Evolutionary conservation across 108 stramenopile genomes (phyloP), one percentile per base, ranked within the genome.

Genomic region (Skeletonema menzelii): DNA sequence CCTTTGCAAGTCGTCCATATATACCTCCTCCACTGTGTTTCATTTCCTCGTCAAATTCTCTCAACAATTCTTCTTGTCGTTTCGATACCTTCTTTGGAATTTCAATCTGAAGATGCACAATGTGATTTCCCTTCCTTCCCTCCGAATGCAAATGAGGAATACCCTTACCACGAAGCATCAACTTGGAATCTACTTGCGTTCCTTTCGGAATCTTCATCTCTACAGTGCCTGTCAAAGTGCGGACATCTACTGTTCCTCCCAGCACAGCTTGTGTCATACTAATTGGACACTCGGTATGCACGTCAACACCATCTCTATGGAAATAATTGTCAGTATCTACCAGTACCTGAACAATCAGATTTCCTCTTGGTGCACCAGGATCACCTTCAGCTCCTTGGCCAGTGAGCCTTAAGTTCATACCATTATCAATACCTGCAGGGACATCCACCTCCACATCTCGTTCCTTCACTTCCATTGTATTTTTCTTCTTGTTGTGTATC

Each of bases 171-270:
- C 97, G 86, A 24, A 99, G 76, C 84, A 97, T 82, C 31, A 98
- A 85, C 66, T 92, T 93, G 26, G 97, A 82, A 62, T 90, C 96
- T 12, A 93, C 90, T 86, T 96, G 96, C 12, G 89, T 85, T 38
- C 97, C 98, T 73, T 90, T 84, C 5, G 98, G 96, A 47, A 99
- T 76, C 60, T 95, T 98, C 59, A 99, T 83, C 65, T 97, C 96
- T 0, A 98, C 97, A 74, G 91, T 92, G 15, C 99, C 98, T 17
- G 88, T 87, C 56, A 99, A 82, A 11, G 98, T 99, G 20, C 85
- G 87, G 19, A 99, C 97, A 67, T 98, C 97, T 11, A 98, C 90
- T 28, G 84, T 96, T 60, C 96, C 95, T 40, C 99, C 98, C 19
- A 99, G 75, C 53, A 94, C 84, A 27, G 94, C 96, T 70, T 98